Evolutionary conservation across 768 basidiomycete genomes (phyloP).

Genomic region (Suillus discolor): DNA sequence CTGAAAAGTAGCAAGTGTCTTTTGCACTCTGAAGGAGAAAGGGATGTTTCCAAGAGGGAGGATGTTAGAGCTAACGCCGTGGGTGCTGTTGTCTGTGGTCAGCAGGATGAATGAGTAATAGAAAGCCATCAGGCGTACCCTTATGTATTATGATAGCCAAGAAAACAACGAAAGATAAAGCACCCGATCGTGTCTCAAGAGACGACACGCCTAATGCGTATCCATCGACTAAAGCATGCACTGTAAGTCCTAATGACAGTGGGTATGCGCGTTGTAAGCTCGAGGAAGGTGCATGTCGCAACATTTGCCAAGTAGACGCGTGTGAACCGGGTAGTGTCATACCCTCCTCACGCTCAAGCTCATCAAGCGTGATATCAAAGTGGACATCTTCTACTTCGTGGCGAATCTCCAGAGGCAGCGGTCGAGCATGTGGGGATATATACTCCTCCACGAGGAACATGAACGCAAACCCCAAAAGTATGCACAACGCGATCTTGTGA

Average conservation of each 20-base stretch:
- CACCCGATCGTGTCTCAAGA: conserved; percentile 42
- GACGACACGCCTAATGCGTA: conserved; percentile 86
- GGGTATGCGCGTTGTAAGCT: conserved; percentile 55
- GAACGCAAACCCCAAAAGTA: conserved; percentile 59
- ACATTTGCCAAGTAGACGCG: conserved; percentile 17
- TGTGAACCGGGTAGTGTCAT: conserved; percentile 12
- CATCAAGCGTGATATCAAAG: conserved; percentile 67
- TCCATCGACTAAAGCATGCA: conserved; percentile 91
- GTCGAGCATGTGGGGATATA: conserved; percentile 52
- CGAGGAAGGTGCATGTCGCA: conserved; percentile 16
- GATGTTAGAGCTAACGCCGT: conserved; percentile 89
- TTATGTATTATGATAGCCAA: conserved; percentile 92
- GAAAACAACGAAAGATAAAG: conserved; percentile 83
- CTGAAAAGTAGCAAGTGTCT: conserved; percentile 79
- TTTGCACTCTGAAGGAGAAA: conserved; percentile 68
- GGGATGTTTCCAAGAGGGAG: conserved; percentile 76
- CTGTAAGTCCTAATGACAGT: conserved; percentile 81
- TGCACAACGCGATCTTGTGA: conserved; percentile 59
- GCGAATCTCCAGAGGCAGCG: conserved; percentile 14
- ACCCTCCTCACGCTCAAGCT: conserved; percentile 50
- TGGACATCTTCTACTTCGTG: conserved; percentile 37
- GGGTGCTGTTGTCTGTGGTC: conserved; percentile 58
- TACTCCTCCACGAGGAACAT: conserved; percentile 71
- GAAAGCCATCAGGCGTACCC: conserved; percentile 42
- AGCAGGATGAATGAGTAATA: neutral